Base-by-base conservation (phyloP, 2,329 filamentous ascomycete species). In the Arthrobotrys sinensis region DNA sequence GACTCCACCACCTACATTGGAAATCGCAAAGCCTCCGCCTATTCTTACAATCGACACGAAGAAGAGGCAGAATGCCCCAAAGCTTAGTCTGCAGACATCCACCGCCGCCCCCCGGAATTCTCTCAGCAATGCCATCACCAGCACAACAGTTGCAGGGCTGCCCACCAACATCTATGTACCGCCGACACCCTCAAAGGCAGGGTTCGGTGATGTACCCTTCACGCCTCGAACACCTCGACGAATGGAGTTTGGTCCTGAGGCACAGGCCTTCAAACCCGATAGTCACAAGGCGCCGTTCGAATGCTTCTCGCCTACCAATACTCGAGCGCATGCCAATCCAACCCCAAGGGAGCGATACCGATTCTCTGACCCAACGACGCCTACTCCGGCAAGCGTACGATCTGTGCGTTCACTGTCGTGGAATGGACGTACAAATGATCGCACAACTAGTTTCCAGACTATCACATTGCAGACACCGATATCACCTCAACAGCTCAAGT, bases 121-220 rank as follows among this genome's bases (percentile, higher is more conserved):
- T 36, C 48, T 34, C 19, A 48, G 11, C 24, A 68, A 67, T 45
- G 62, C 68, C 7, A 72, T 78, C 50, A 68, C 75, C 1, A 71
- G 63, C 16, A 78, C 75, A 6, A 78, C 62, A n/a, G 63, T 78
- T n/a, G 75, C 67, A 2, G 75, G 75, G 6, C 32, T 72, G 19
- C 52, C 52, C n/a, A 68, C 75, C 2, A 78, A 72, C n/a, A 78
- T 78, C 11, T 78, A 78, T 36, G 75, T 78, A 10, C 75, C 75
- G 24, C 75, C 75, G 2, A 78, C 75, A 21, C 75, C 75, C 32
- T 78, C 75, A 11, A 78, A 45, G 36, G 68, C 67, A 2, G 62
- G 71, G 12, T 78, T 78, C 19, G 32, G 40, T 19, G 67, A 71
- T 10, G 43, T 50, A 16, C 43, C 62, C 3, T 65, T 65, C 12